Evolutionary conservation across 169 alveolate species (phyloP), one percentile per base, ranked within the genome.

Genomic region (Neospora caninum): DNA sequence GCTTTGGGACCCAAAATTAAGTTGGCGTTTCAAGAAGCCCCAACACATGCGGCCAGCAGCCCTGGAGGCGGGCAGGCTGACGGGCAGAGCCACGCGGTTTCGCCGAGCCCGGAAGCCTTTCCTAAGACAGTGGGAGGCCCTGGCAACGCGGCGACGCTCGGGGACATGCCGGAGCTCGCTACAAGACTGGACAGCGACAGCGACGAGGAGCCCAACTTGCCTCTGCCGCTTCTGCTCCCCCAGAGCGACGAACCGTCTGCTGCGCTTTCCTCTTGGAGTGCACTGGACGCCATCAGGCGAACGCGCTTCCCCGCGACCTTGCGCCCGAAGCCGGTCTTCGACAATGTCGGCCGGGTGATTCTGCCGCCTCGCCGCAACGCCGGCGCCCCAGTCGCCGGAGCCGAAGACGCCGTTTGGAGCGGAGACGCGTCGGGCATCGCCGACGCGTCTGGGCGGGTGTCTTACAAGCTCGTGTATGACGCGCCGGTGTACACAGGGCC

Each of bases 181-280:
- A 1, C 34, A 27, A 29, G 20, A 16, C 31, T 22, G 7, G 73
- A 64, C 0, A 29, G 20, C 31, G 73, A 64, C n/a, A 78, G 86
- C 86, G 86, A 78, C 49, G 39, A n/a, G 49, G 86, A 78, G 45
- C 43, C 86, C 1, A 43, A 78, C 27, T 25, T 78, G 86, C 86
- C 86, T 78, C 86, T 78, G 39, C 86, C n/a, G 86, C 42, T 78
- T 36, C 86, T 78, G 86, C 42, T 78, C 10, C 86, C 86, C 22
- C 86, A n/a, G 86, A 78, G 49, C 39, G 27, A 78, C 27, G 86
- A 78, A n/a, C 9, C 27, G 45, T 78, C 86, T n/a, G 39, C n/a
- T 16, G 86, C 86, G 27, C 45, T 78, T 2, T 20, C 86, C 39
- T 78, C 86, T 38, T 13, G 45, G 86, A 78, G 31, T n/a, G 86